A percentile compares a stretch with the other conserved stretches of the same genome.
Evolutionary conservation across 139 green algal genomes (phyloP).

Genomic region (Tetradesmus obliquus): DNA sequence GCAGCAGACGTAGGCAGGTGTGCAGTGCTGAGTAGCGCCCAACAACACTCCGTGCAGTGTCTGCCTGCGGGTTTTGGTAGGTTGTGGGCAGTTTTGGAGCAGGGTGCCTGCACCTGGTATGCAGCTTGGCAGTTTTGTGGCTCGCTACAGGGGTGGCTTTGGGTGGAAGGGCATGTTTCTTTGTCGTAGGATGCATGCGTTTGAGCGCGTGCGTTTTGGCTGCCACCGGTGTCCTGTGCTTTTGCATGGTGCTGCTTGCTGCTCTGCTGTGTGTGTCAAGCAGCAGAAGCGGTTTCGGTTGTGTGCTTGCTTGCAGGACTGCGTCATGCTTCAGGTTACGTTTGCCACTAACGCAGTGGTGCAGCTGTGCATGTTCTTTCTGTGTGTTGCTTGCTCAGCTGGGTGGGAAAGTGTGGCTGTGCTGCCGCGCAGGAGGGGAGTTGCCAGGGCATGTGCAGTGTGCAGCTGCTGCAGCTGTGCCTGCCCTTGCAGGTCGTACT

Average conservation of each 20-base stretch:
- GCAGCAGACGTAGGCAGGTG: not conserved
- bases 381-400: not conserved
- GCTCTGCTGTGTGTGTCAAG: not conserved
- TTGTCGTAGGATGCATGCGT: not conserved
- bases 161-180: not conserved
- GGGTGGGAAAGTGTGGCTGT: not conserved
- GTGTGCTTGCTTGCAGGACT: too few species aligned
- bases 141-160: not conserved
- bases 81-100: not conserved
- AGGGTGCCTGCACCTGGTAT: too few species aligned
- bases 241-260: not conserved
- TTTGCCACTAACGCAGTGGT: too few species aligned
- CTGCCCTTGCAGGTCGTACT: not conserved
- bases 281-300: too few species aligned
- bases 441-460: not conserved
- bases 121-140: not conserved
- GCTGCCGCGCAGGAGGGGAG: too few species aligned
- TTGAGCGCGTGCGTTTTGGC: not conserved
- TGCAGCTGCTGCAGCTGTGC: not conserved
- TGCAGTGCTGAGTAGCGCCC: not conserved
- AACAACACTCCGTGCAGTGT: not conserved
- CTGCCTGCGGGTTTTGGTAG: not conserved
- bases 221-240: not conserved
- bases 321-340: too few species aligned
- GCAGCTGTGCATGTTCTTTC: too few species aligned